phyloP scores from a whole-genome alignment of 2,329 filamentous ascomycete species.

The Allantophomopsis cytisporea region DNA sequence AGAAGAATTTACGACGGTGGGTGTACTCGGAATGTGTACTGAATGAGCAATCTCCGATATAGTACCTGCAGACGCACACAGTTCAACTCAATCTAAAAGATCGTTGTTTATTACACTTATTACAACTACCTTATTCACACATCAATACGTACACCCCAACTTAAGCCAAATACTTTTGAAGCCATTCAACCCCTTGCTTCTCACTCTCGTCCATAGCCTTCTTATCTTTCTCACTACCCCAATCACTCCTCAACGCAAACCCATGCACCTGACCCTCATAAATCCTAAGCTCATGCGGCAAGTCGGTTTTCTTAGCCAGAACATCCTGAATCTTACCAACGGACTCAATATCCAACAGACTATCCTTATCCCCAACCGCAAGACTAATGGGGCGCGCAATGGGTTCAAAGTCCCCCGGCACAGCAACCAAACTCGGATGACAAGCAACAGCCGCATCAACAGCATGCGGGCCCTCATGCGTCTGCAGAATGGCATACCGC shows the following conservation, averaged over 20 bases:
- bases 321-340: conserved; percentile 24
- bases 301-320: conserved; percentile 22
- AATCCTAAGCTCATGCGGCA: conserved; percentile 23
- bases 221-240: conserved; percentile 27
- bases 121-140: too few relatives aligned
- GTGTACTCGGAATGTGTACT: too few relatives aligned
- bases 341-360: conserved; percentile 22
- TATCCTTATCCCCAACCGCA: conserved; percentile 27
- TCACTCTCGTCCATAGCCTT: conserved; percentile 30
- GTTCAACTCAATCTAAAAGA: too few relatives aligned
- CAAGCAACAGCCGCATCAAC: conserved; percentile 26
- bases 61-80: too few relatives aligned
- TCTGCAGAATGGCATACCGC: conserved; percentile 33
- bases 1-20: too few relatives aligned
- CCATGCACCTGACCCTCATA: conserved; percentile 30
- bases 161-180: conserved; percentile 18
- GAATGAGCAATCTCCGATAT: too few relatives aligned
- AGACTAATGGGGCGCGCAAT: conserved; percentile 24
- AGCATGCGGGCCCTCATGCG: conserved; percentile 19
- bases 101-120: too few relatives aligned
- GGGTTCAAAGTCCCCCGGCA: conserved; percentile 26
- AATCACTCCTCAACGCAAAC: conserved; percentile 27
- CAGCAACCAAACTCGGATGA: conserved; percentile 25
- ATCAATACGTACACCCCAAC: too few relatives aligned
- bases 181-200: conserved; percentile 26